Evolutionary conservation across 2,329 filamentous ascomycete genomes (phyloP), one percentile per base, ranked within the genome.

Genomic region (Ophiostoma piceae): DNA sequence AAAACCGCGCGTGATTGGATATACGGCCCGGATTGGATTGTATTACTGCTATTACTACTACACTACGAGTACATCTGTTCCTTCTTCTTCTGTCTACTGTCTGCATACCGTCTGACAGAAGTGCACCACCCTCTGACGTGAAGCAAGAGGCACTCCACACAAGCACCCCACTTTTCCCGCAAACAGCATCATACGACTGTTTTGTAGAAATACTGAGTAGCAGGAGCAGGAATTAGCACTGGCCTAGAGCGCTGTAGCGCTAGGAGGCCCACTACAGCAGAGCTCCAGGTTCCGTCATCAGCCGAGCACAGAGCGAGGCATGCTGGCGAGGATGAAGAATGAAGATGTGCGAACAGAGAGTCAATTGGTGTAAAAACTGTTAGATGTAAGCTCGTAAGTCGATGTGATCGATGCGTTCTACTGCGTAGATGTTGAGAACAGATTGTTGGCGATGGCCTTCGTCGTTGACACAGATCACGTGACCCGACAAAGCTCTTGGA

Each of bases 1-100:
- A 64, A 60, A 73, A 73, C 69, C 69, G 71, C 72, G 70, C 72
- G 71, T 71, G 69, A 71, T 73, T 73, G 71, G 71, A 62, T 62
- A 51, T 70, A 67, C 60, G 60, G 65, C 67, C 67, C 57, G 54
- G 69, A 65, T 68, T 65, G 66, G 66, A 47, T 47, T 47, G 16
- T 19, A 47, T 5, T 7, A 6, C 43, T 19, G 43, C 16, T 16
- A 5, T 12, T 43, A 43, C 41, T 14, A 9, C 35, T 29, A 4
- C 12, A 14, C 41, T 14, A 19, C 16, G 16, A 0, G 3, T 14
- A 14, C 41, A 54, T 12, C 41, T 14, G 14, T 16, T 43, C 41
- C 41, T 43, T 43, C 14, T 14, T 43, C 16, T 3, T n/a, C 43
- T 12, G 39, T 14, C 11, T 11, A 43, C 9, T 14, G 3, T 8